Conservation (phyloP, 352 stramenopile species). For the Nothophytophthora sp. region DNA sequence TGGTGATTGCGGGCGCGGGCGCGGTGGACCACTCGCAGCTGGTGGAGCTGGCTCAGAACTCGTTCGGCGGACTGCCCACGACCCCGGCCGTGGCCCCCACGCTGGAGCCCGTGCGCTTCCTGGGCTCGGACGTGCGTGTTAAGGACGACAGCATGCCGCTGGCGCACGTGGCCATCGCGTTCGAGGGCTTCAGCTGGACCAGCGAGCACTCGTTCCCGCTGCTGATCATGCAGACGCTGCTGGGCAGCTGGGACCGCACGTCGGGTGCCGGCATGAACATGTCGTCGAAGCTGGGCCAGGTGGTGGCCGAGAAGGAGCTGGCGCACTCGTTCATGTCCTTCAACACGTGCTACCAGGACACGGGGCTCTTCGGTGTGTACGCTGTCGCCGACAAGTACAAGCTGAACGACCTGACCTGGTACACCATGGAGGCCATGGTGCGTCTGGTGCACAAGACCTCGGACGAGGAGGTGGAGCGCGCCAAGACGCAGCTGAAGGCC, state of each 20-base stretch:
- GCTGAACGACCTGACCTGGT: constrained; percentile 94
- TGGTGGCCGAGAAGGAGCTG: constrained; percentile 95
- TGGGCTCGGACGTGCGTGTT: constrained; percentile 92
- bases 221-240: constrained; percentile 97
- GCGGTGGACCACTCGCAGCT: constrained; percentile 97
- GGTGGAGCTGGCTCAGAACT: constrained; percentile 96
- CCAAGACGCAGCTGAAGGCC: constrained; percentile 99
- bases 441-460: constrained; percentile 95
- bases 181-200: constrained; percentile 98
- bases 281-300: constrained; percentile 96
- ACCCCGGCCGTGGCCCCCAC: constrained; percentile 66
- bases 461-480: constrained; percentile 97
- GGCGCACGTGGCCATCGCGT: constrained; percentile 97
- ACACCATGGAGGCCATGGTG: constrained; percentile 95
- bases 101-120: constrained; percentile 82
- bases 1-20: constrained; percentile 98
- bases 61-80: constrained; percentile 95
- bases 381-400: constrained; percentile 94
- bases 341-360: constrained; percentile 99
- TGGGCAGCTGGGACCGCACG: constrained; percentile 92
- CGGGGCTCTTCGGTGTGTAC: constrained; percentile 99
- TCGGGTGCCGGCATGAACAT: constrained; percentile 94
- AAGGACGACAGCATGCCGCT: constrained; percentile 88
- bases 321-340: constrained; percentile 99
- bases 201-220: constrained; percentile 98